Conservation (phyloP, 352 stramenopile genomes). For the Globisporangium nodosum region DNA sequence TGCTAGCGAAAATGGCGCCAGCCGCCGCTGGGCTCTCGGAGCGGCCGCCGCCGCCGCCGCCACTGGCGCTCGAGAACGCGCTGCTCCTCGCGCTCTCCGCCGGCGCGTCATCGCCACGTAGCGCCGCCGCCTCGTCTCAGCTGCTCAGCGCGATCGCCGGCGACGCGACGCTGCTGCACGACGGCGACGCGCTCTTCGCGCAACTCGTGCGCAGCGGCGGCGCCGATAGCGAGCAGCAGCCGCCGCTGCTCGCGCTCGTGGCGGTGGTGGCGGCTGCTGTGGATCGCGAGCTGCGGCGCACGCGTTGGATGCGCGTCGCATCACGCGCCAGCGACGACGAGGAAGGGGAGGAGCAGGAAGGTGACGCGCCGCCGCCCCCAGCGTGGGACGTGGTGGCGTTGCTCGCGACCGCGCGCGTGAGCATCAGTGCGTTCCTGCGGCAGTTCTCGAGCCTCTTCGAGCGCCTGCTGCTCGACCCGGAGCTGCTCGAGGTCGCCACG, state of each 20-base stretch:
- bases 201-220: conserved; percentile 21
- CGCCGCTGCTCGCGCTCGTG: conserved; percentile 35
- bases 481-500: conserved; percentile 64
- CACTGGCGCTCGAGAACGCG: conserved; percentile 3
- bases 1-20: conserved; percentile 8
- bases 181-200: conserved; percentile 33
- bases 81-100: background rate
- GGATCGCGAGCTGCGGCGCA: conserved; percentile 24
- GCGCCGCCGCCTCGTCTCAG: background rate
- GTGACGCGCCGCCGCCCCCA: background rate
- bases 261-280: conserved; percentile 41
- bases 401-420: conserved; percentile 46
- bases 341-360: background rate
- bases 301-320: background rate
- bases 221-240: conserved; percentile 1
- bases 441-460: conserved; percentile 79
- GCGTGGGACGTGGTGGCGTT: conserved; percentile 30
- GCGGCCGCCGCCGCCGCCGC: background rate
- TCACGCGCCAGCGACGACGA: background rate
- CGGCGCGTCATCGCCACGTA: too few species aligned
- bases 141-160: conserved; percentile 3
- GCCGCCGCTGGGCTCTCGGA: background rate
- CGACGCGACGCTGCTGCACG: conserved; percentile 21
- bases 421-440: conserved; percentile 56
- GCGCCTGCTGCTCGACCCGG: conserved; percentile 62